Percentiles rank a stretch among this genome's conserved stretches.
Conservation (phyloP, 805 yeast species). For the Ogataea nakhonphanomensis region DNA sequence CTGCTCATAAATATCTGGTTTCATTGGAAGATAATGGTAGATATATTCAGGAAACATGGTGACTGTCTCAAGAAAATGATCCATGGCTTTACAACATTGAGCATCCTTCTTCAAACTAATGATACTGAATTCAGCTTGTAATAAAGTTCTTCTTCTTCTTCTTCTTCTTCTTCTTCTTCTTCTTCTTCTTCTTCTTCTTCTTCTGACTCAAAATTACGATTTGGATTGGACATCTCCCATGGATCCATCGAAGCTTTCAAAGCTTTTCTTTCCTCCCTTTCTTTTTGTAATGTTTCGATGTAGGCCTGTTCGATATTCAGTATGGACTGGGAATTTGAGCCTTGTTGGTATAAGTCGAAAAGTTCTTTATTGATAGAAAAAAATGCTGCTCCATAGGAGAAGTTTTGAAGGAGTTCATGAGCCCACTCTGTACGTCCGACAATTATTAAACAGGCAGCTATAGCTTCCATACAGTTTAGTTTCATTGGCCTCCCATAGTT, state of each 20-base stretch:
- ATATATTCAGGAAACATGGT: slow-evolving; percentile 92
- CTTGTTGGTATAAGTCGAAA: slow-evolving; percentile 65
- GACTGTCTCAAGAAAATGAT: background rate
- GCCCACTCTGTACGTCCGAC: slow-evolving; percentile 94
- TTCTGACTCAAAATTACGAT: slow-evolving; percentile 35
- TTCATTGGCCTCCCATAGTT: slow-evolving; percentile 97
- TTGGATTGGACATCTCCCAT: slow-evolving; percentile 79
- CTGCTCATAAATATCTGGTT: slow-evolving; percentile 49
- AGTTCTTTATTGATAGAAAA: slow-evolving; percentile 78
- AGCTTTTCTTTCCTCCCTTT: slow-evolving; percentile 58
- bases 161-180: slow-evolving; percentile 20
- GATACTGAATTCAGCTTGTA: too few relatives aligned
- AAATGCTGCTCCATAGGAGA: slow-evolving; percentile 93
- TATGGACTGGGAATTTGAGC: slow-evolving; percentile 79
- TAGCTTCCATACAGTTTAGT: slow-evolving; percentile 92
- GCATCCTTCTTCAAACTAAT: too few relatives aligned
- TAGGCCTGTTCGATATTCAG: slow-evolving; percentile 69
- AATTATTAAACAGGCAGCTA: slow-evolving; percentile 95
- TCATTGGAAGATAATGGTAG: slow-evolving; percentile 61
- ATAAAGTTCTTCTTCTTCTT: slow-evolving; percentile 3
- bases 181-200: slow-evolving; percentile 24
- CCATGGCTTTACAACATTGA: too few relatives aligned
- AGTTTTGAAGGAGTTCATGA: slow-evolving; percentile 63
- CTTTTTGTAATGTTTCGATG: slow-evolving; percentile 65
- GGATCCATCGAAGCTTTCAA: slow-evolving; percentile 54